Evolutionary conservation across 2,329 filamentous ascomycete genomes (phyloP), one percentile per base, ranked within the genome.

Genomic region (Ramularia collo-cygni): DNA sequence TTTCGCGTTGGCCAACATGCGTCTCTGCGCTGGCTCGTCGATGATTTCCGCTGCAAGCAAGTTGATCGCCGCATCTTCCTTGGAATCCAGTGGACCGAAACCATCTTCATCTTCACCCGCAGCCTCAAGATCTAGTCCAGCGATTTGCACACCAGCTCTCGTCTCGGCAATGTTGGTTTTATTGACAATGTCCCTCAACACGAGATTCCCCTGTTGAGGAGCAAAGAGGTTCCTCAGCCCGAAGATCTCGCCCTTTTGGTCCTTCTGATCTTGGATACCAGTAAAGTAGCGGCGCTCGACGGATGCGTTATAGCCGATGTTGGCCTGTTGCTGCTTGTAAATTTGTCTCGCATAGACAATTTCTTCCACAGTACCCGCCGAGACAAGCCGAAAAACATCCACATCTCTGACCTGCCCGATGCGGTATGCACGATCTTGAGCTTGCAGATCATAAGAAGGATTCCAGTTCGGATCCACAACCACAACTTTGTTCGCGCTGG

Each of bases 381-480:
- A 90, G 13, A 98, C 79, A 1, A 98, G 76, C 3, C 92, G 81
- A 60, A 95, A 96, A 1, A 96, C 90, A 59, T 98, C 92, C 0
- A 98, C 92, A 56, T 96, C 87, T 14, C 92, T 76, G 0, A 77
- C 79, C 63, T 98, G 92, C 0, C 92, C 92, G 48, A 98, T 96
- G 37, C 92, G 82, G 60, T 98, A 96, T 2, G 92, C 92, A 37
- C 92, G 79, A 58, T 98, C 92, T 64, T 98, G 92, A 0, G 92
- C 92, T 62, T 98, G 92, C 1, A 96, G 73, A 56, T 98, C 92
- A 52, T 92, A 90, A 2, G 86, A 78, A 0, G 92, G 92, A 51
- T 98, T 98, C 92, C 92, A 98, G 55, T 96, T 92, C 0, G 92
- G 92, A 59, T 96, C 92, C 34, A 96, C 81, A 26, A 98, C 86